Conservation (phyloP, 2,329 filamentous ascomycete genomes). For the Grosmannia serpens region DNA sequence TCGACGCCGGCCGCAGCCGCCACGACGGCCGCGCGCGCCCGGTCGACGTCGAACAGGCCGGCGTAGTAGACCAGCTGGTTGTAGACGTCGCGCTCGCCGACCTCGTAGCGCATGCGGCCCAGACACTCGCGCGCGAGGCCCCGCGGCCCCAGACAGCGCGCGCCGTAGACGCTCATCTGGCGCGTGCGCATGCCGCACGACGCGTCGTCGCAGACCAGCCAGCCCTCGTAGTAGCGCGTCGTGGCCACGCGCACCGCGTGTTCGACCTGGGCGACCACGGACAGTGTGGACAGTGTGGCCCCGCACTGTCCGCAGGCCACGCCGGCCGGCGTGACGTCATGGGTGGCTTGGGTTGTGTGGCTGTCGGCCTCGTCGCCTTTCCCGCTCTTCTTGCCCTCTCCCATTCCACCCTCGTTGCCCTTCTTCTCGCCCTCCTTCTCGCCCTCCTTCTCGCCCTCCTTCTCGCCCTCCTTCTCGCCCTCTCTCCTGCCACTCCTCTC, state of each 20-base stretch:
- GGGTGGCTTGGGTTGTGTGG: neutral
- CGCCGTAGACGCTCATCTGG: constrained; percentile 87
- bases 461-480: constrained; percentile 6
- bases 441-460: neutral
- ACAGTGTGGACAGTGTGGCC: constrained; percentile 54
- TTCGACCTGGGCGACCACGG: constrained; percentile 78
- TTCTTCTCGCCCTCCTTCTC: neutral
- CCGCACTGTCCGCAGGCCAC: constrained; percentile 63
- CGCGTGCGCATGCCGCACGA: constrained; percentile 78
- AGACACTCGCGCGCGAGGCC: constrained; percentile 75
- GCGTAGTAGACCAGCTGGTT: constrained; percentile 89
- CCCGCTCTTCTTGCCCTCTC: neutral
- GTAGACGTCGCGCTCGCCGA: constrained; percentile 80
- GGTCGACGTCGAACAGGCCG: constrained; percentile 80
- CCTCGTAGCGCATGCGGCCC: constrained; percentile 81
- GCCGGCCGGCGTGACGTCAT: constrained; percentile 57
- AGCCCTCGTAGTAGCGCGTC: constrained; percentile 81
- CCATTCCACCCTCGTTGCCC: constrained; percentile 28
- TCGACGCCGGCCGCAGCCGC: constrained; percentile 23
- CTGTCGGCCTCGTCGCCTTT: constrained; percentile 8
- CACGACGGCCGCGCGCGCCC: constrained; percentile 38
- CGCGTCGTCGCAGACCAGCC: constrained; percentile 81
- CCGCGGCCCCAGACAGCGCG: constrained; percentile 76
- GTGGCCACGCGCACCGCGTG: constrained; percentile 68
- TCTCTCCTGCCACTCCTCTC: neutral